These are phyloP conservation scores for Hortaea werneckii DNA, from an alignment of 2,329 filamentous ascomycete genomes.

Conservation along the genomic window DNA sequence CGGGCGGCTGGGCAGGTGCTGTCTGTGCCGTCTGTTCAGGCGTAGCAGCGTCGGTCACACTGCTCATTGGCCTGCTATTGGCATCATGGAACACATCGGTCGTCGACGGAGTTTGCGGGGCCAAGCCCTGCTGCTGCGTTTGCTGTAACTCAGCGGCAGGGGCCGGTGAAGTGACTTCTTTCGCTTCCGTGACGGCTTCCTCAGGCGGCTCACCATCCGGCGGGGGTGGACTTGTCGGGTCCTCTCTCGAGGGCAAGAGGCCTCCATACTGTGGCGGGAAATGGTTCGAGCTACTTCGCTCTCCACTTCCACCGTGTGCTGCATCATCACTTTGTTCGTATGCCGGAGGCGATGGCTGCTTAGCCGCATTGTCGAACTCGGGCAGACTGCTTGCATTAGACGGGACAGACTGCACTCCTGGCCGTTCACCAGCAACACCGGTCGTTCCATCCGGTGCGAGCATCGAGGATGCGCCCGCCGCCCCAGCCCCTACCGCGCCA, in stretches of 20 bases:
- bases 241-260: slow-evolving; percentile 45
- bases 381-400: slow-evolving; percentile 37
- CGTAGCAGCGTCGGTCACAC: slow-evolving; percentile 9
- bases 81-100: slow-evolving; percentile 22
- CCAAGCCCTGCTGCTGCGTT: not conserved
- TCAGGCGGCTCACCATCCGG: not conserved
- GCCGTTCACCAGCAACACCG: slow-evolving; percentile 4
- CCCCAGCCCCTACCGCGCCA: not conserved
- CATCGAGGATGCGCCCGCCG: not conserved
- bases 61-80: slow-evolving; percentile 19
- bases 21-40: not conserved
- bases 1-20: slow-evolving; percentile 8
- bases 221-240: slow-evolving; percentile 32
- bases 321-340: slow-evolving; percentile 38
- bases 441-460: not conserved
- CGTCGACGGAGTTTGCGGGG: slow-evolving; percentile 14
- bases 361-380: slow-evolving; percentile 36
- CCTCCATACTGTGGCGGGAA: slow-evolving; percentile 47
- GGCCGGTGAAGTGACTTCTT: slow-evolving; percentile 1
- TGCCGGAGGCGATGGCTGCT: slow-evolving; percentile 45
- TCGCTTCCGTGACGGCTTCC: not conserved
- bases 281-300: slow-evolving; percentile 21
- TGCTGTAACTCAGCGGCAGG: not conserved
- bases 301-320: slow-evolving; percentile 24
- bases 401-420: slow-evolving; percentile 10